Conservation (phyloP, 1,139 yeast genomes). For the Nakaseomyces bracarensis region DNA sequence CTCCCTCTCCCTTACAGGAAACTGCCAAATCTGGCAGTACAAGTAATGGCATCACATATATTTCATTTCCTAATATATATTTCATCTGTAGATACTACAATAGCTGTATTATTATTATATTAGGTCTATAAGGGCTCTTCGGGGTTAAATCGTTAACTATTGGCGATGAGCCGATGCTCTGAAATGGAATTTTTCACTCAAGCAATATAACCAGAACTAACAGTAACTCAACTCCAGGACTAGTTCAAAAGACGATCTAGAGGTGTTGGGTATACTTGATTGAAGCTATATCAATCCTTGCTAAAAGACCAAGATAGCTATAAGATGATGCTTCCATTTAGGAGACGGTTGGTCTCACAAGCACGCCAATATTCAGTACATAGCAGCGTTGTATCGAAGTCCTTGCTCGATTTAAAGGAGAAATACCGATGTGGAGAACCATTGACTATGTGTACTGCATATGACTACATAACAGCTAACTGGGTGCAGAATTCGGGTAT, state of each 20-base stretch:
- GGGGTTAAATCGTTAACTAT: background rate
- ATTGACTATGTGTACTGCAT: constrained; percentile 74
- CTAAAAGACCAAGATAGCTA: too few species aligned
- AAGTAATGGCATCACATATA: background rate
- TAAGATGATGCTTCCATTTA: background rate
- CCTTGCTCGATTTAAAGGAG: constrained; percentile 21
- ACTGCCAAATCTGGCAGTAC: constrained; percentile 24
- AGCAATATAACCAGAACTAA: too few species aligned
- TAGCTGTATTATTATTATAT: too few species aligned
- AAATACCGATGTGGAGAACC: constrained; percentile 20
- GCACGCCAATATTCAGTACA: constrained; percentile 1
- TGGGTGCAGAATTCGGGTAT: constrained; percentile 62
- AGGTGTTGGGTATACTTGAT: too few species aligned
- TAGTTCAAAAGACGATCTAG: too few species aligned
- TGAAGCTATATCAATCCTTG: background rate
- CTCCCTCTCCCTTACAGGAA: constrained; percentile 39
- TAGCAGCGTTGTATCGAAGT: constrained; percentile 7
- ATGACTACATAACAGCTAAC: constrained; percentile 71
- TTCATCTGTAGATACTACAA: too few species aligned
- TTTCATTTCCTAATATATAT: background rate
- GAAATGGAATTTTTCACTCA: too few species aligned
- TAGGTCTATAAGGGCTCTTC: background rate
- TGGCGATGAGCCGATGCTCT: constrained; percentile 4
- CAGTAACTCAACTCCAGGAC: too few species aligned
- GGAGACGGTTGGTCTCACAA: background rate